Evolutionary conservation across 208 protist genomes (phyloP).

Genomic region (Leishmania braziliensis): DNA sequence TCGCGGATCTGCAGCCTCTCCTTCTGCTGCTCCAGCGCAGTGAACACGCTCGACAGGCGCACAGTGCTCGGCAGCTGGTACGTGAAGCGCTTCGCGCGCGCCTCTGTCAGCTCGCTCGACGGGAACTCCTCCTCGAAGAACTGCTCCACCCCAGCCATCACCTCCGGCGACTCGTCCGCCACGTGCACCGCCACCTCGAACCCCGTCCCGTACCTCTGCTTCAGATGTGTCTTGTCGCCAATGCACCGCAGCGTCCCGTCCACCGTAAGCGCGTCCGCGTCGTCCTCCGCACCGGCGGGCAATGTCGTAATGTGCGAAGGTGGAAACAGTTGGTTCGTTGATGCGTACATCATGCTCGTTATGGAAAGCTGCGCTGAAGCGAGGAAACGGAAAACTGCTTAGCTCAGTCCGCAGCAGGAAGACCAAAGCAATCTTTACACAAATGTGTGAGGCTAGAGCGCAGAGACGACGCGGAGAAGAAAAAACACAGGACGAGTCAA

Average conservation of each 20-base stretch:
- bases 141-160: slow-evolving; percentile 18
- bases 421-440: background rate
- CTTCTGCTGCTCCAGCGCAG: slow-evolving; percentile 44
- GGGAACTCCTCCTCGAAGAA: slow-evolving; percentile 49
- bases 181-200: slow-evolving; percentile 56
- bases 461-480: background rate
- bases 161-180: slow-evolving; percentile 12
- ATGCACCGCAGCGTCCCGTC: slow-evolving; percentile 84
- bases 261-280: slow-evolving; percentile 86
- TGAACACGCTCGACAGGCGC: slow-evolving; percentile 48
- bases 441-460: background rate
- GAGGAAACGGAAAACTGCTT: background rate
- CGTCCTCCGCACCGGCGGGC: background rate
- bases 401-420: background rate
- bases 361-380: background rate
- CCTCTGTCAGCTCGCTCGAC: slow-evolving; percentile 37
- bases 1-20: slow-evolving; percentile 52
- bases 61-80: slow-evolving; percentile 44
- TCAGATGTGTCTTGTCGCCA: slow-evolving; percentile 85
- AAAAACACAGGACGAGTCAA: background rate
- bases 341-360: background rate
- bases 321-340: background rate
- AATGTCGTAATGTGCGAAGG: background rate
- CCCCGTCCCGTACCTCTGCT: slow-evolving; percentile 71
- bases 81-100: slow-evolving; percentile 38